Base-by-base conservation (phyloP, 2,329 filamentous ascomycete species). In the Penicillium sp. region DNA sequence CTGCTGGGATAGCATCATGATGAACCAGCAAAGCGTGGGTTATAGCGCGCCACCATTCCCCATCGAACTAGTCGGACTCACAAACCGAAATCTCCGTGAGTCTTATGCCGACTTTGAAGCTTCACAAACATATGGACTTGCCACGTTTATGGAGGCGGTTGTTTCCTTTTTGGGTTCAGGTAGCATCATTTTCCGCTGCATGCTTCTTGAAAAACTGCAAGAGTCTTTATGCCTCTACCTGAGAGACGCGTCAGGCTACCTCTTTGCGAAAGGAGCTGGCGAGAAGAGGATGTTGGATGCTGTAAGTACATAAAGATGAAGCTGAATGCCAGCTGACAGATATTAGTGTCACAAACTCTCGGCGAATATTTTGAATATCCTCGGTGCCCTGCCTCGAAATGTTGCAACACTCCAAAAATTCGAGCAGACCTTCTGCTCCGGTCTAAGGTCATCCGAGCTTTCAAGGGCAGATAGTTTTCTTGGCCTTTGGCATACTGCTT, bases 401-500 rank as follows among this genome's bases (percentile, higher is more conserved):
- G 41, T 65, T 7, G 35, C 62, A 3, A 67, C 64, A 80, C 68
- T 91, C 79, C 64, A 87, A 76, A 74, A 81, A 71, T 70, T 88
- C 4, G 81, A 85, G 51, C 64, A 69, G 5, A 71, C 89, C 7
- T 73, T 89, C 9, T 76, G 81, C 31, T 79, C 85, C 52, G 84
- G 84, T 2, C 81, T 89, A 30, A 72, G 79, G 23, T 88, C 85
- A 49, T 79, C 79, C 6, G 82, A 85, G 65, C 80, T 77, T 51
- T 75, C 73, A 3, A 80, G 85, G 9, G 81, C 82, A 11, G 85
- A 85, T 50, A 72, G 72, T 3, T 84, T 86, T 2, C 81, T 88
- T 29, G 71, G 76, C 17, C 82, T 85, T 64, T 97, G 92, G 92
- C 93, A 93, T 67, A 73, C 77, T 0, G 84, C 88, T 0, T 92